Percentiles rank a stretch among this genome's conserved stretches.
phyloP scores from a whole-genome alignment of 805 yeast species.

The Ogataea philodendri region DNA sequence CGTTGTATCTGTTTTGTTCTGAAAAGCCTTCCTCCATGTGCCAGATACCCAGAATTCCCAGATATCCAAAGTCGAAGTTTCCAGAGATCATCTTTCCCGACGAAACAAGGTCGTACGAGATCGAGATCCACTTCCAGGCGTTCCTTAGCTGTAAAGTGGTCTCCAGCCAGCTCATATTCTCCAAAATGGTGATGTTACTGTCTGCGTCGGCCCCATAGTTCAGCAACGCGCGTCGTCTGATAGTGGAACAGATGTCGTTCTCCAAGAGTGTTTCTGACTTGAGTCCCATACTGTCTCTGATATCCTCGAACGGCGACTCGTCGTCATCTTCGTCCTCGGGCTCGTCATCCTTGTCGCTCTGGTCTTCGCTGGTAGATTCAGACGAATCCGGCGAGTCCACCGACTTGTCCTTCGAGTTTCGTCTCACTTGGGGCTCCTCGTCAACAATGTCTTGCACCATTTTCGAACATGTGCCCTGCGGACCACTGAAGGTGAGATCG shows the following conservation, averaged over 20 bases:
- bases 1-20: slow-evolving; percentile 47
- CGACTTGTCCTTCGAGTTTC: slow-evolving; percentile 27
- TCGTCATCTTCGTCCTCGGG: slow-evolving; percentile 15
- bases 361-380: slow-evolving; percentile 8
- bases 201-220: slow-evolving; percentile 74
- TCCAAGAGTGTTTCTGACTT: slow-evolving; percentile 41
- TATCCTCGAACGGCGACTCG: slow-evolving; percentile 28
- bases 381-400: slow-evolving; percentile 2
- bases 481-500: slow-evolving; percentile 60
- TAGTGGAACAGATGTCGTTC: slow-evolving; percentile 72
- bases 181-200: slow-evolving; percentile 59
- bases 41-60: slow-evolving; percentile 92
- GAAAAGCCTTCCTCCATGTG: slow-evolving; percentile 58
- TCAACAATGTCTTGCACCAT: slow-evolving; percentile 35
- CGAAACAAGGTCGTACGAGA: slow-evolving; percentile 62
- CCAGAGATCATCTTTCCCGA: slow-evolving; percentile 67
- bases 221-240: slow-evolving; percentile 64
- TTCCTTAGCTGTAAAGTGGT: slow-evolving; percentile 61
- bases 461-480: slow-evolving; percentile 50
- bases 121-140: slow-evolving; percentile 89
- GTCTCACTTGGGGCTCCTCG: slow-evolving; percentile 11
- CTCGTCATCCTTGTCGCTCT: slow-evolving; percentile 33
- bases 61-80: slow-evolving; percentile 75
- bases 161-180: slow-evolving; percentile 47
- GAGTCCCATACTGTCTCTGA: slow-evolving; percentile 20